A percentile compares a stretch with the other conserved stretches of the same genome.
phyloP scores from a whole-genome alignment of 345 rosid species.

The Pelargonium nanum region DNA sequence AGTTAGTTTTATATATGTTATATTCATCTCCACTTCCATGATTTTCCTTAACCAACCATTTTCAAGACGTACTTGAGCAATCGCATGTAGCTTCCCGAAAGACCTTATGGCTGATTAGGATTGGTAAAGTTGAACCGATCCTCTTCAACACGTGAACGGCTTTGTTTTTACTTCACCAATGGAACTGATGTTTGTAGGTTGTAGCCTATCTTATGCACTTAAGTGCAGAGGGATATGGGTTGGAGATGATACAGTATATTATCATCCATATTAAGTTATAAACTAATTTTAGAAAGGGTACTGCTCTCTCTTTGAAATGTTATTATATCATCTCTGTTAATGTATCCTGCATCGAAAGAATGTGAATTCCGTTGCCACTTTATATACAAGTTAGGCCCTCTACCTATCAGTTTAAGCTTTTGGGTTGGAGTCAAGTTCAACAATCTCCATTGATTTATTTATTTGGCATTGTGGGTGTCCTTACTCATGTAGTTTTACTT shows the following conservation, averaged over 20 bases:
- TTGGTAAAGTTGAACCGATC: background rate
- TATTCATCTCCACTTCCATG: background rate
- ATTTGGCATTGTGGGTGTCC: background rate
- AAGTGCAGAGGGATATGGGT: background rate
- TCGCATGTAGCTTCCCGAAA: background rate
- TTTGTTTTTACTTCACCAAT: background rate
- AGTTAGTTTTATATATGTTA: background rate
- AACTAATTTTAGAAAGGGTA: background rate
- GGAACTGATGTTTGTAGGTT: background rate
- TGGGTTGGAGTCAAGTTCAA: too few relatives aligned
- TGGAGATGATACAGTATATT: background rate
- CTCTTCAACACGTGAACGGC: background rate
- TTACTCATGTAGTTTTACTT: background rate
- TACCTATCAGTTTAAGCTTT: too few relatives aligned
- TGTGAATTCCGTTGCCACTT: too few relatives aligned
- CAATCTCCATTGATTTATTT: too few relatives aligned
- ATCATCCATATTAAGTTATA: background rate
- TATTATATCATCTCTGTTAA: too few relatives aligned
- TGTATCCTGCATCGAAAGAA: too few relatives aligned
- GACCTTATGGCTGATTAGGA: background rate
- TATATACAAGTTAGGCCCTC: too few relatives aligned
- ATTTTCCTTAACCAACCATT: background rate
- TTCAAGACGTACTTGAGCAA: background rate
- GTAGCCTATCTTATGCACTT: background rate
- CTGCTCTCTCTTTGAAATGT: too few relatives aligned